Evolutionary conservation across 352 stramenopile genomes (phyloP).

Genomic region (Peronospora belbahrii): DNA sequence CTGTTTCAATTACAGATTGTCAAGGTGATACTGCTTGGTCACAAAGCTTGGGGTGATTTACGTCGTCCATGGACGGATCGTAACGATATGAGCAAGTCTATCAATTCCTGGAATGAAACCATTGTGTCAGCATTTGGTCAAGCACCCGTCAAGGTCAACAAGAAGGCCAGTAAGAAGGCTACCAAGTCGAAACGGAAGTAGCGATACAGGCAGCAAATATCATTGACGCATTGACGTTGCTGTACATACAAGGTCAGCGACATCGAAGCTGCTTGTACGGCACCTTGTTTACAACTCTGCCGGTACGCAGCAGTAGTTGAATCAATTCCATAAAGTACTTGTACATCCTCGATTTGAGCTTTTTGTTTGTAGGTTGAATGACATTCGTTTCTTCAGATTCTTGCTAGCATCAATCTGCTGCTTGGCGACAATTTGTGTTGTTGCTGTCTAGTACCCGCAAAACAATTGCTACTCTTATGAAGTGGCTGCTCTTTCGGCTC

Average conservation of each 20-base stretch:
- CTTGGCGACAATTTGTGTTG: no score
- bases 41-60: conserved; percentile 70
- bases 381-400: background rate
- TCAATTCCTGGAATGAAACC: conserved; percentile 73
- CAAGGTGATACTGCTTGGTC: conserved; percentile 49
- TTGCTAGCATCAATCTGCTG: background rate
- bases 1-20: conserved; percentile 56
- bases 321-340: conserved; percentile 33
- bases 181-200: conserved; percentile 68
- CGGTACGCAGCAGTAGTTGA: conserved; percentile 42
- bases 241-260: conserved; percentile 16
- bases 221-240: conserved; percentile 6
- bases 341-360: conserved; percentile 39
- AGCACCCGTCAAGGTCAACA: conserved; percentile 35
- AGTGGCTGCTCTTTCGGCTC: no score
- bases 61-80: conserved; percentile 65
- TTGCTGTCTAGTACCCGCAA: no score
- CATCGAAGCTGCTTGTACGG: conserved; percentile 34
- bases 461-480: no score
- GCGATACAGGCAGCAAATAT: conserved; percentile 4
- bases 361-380: background rate
- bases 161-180: conserved; percentile 67
- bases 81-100: conserved; percentile 56
- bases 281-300: conserved; percentile 34
- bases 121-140: conserved; percentile 67